Base-by-base conservation (phyloP, 768 basidiomycete genomes). In the Suillus subluteus region DNA sequence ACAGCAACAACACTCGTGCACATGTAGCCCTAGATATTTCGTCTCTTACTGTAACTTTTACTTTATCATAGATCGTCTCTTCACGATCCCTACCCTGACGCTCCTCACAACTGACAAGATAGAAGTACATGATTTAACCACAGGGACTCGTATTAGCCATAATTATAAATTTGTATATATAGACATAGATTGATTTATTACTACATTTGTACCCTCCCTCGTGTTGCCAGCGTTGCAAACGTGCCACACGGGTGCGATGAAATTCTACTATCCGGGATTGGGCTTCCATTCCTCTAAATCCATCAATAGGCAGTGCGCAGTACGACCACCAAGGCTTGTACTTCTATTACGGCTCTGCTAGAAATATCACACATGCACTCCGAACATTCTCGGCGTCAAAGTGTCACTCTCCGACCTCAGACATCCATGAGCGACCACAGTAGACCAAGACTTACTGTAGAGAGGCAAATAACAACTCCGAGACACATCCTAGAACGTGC, bases 401-500 rank as follows among this genome's bases (percentile, higher is more conserved):
- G 12, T 4, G 16, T 12, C 16, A 8, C 9, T 18, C 16, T 16
- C 21, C 37, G 32, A 56, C 11, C 11, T 59, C 26, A 30, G 58
- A 41, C 15, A 16, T 30, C 16, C 16, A 59, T 59, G 40, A 23
- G 9, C 16, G 58, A 41, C 38, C 58, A 3, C 26, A 18, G 41
- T 40, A 40, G 40, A 59, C 3, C 9, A 23, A 59, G 2, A 26
- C 58, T 16, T 38, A 3, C 58, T 40, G 30, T 40, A 35, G 55
- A 67, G 46, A 30, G 18, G 41, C 63, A 63, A 62, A 58, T 61
- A 23, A 43, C 62, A n/a, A 30, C 54, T 48, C 67, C 74, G 18
- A 66, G 44, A 40, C 76, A 75, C 18, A 66, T 74, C 38, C 71
- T 84, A 5, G 78, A 74, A 59, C 77, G 83, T n/a, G 82, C 83